phyloP scores from a whole-genome alignment of 2,329 filamentous ascomycete species.

The Sporothrix globosa region DNA sequence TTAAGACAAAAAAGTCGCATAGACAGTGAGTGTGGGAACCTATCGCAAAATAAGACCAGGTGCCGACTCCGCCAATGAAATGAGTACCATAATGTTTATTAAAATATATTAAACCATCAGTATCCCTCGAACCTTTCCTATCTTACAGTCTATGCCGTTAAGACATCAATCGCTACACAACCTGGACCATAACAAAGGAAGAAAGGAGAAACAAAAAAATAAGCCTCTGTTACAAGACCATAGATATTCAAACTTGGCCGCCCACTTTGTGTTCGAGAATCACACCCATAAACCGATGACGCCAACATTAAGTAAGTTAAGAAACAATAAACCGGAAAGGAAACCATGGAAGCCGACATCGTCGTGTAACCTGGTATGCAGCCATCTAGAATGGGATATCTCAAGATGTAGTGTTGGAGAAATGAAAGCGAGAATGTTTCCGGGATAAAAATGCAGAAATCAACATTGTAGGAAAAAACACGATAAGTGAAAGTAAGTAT shows the following conservation, averaged over 20 bases:
- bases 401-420: not conserved
- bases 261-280: not conserved
- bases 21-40: too few species aligned
- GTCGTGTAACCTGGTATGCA: not conserved
- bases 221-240: not conserved
- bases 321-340: not conserved
- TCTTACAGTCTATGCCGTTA: constrained; percentile 22
- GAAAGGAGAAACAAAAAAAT: not conserved
- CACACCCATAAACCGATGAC: not conserved
- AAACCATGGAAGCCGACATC: not conserved
- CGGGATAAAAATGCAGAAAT: not conserved
- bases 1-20: not conserved
- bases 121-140: not conserved
- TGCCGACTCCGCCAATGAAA: not conserved
- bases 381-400: constrained; percentile 5
- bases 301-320: not conserved
- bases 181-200: not conserved
- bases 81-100: not conserved
- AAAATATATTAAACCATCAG: not conserved
- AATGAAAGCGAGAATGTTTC: not conserved
- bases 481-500: not conserved
- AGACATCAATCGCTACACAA: not conserved
- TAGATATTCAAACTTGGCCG: not conserved
- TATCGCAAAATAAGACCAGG: not conserved
- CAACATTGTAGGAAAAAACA: not conserved